A percentile compares a stretch with the other conserved stretches of the same genome.
Evolutionary conservation across 768 basidiomycete species (phyloP).

Genomic region (Amanita inopinata): DNA sequence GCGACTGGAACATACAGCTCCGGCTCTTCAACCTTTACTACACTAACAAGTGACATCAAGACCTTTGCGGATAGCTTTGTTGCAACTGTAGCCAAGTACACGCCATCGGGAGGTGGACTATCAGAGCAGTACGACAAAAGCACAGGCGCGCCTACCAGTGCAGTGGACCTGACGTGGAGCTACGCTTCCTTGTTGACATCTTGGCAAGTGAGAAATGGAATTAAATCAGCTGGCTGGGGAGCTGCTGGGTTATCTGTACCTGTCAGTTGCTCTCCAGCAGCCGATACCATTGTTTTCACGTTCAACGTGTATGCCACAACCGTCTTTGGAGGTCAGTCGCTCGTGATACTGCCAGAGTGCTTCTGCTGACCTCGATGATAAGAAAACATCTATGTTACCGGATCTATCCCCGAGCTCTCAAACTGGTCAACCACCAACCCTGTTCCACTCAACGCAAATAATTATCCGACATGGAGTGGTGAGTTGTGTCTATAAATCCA

Average conservation of each 20-base stretch:
- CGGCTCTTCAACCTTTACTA: conserved; percentile 34
- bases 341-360: neutral
- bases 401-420: conserved; percentile 42
- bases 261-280: conserved; percentile 25
- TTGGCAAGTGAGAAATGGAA: conserved; percentile 40
- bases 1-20: conserved; percentile 43
- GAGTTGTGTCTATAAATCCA: conserved; percentile 19
- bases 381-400: conserved; percentile 67
- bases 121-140: conserved; percentile 51
- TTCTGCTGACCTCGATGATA: conserved; percentile 2
- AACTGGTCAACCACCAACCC: conserved; percentile 57
- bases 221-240: conserved; percentile 50
- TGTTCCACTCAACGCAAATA: conserved; percentile 38
- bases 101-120: conserved; percentile 50
- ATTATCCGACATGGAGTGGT: conserved; percentile 67
- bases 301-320: conserved; percentile 63
- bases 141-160: conserved; percentile 45
- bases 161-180: conserved; percentile 66
- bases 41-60: conserved; percentile 37
- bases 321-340: conserved; percentile 40
- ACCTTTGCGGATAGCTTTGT: conserved; percentile 61
- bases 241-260: conserved; percentile 46
- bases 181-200: conserved; percentile 63
- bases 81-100: conserved; percentile 45
- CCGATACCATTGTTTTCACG: conserved; percentile 37